Evolutionary conservation across 2,329 filamentous ascomycete genomes (phyloP).

Genomic region (Penicillium sclerotiorum): DNA sequence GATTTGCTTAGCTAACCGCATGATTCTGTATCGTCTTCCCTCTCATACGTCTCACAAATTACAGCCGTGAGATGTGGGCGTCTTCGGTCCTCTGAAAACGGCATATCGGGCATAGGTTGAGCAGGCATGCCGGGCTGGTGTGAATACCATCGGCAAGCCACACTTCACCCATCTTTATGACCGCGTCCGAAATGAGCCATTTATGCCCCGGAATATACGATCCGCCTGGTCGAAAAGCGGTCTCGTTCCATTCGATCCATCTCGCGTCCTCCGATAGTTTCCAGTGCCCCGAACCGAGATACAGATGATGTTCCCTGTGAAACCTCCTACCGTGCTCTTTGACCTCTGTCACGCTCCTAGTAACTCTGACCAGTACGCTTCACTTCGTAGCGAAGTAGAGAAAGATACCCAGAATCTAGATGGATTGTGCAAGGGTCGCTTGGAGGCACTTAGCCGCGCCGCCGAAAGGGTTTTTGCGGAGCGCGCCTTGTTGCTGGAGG

Average conservation of each 20-base stretch:
- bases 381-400: too few relatives aligned
- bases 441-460: too few relatives aligned
- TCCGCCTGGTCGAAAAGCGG: constrained; percentile 15
- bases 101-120: constrained; percentile 12
- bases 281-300: constrained; percentile 1
- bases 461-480: too few relatives aligned
- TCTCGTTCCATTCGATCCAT: constrained; percentile 8
- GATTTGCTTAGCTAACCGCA: constrained; percentile 14
- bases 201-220: constrained; percentile 7
- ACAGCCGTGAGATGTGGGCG: constrained; percentile 11
- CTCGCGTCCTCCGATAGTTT: constrained; percentile 4
- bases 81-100: constrained; percentile 10
- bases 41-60: constrained; percentile 14
- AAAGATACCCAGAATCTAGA: too few relatives aligned
- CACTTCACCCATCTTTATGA: constrained; percentile 14
- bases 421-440: too few relatives aligned
- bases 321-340: too few relatives aligned
- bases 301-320: too few relatives aligned
- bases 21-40: constrained; percentile 11
- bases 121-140: constrained; percentile 1
- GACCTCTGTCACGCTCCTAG: too few relatives aligned
- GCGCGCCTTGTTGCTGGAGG: too few relatives aligned
- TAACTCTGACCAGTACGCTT: too few relatives aligned
- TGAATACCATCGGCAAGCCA: constrained; percentile 8
- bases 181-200: constrained; percentile 5